Evolutionary conservation across 1,284 basidiomycete genomes (phyloP).

Genomic region (Grifola frondosa): DNA sequence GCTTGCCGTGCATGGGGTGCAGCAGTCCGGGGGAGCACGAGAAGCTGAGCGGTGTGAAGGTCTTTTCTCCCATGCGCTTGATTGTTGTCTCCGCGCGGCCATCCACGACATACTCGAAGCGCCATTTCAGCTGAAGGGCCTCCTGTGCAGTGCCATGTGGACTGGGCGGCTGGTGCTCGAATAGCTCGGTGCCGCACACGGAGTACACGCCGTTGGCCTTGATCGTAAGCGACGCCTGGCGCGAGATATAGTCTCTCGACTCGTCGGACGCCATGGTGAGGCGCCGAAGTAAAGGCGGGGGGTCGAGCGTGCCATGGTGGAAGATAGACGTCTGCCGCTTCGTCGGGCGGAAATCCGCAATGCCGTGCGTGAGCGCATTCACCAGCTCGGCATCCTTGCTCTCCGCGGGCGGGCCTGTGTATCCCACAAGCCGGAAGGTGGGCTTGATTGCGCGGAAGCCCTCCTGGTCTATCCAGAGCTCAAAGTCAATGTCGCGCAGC

Average conservation of each 20-base stretch:
- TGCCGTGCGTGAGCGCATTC: constrained; percentile 35
- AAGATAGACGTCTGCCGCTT: constrained; percentile 60
- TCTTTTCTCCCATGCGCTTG: constrained; percentile 62
- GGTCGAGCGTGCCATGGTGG: constrained; percentile 70
- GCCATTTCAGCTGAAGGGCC: constrained; percentile 57
- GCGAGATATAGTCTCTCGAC: constrained; percentile 67
- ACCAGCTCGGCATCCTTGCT: constrained; percentile 23
- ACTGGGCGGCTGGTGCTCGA: constrained; percentile 29
- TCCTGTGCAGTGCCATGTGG: constrained; percentile 24
- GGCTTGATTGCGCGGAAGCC: constrained; percentile 65
- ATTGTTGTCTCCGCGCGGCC: constrained; percentile 46
- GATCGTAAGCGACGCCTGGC: constrained; percentile 65
- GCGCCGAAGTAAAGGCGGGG: constrained; percentile 63
- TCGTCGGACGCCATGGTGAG: constrained; percentile 65
- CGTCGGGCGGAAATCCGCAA: constrained; percentile 65
- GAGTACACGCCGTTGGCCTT: constrained; percentile 73
- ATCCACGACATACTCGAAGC: constrained; percentile 74
- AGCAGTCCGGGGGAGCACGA: constrained; percentile 70
- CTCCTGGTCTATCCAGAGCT: constrained; percentile 79
- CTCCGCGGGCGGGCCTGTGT: constrained; percentile 28
- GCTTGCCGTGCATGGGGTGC: constrained; percentile 59
- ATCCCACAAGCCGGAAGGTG: constrained; percentile 57
- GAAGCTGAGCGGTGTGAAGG: constrained; percentile 68
- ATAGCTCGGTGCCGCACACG: constrained; percentile 60
- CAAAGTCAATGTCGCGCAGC: constrained; percentile 53